These are phyloP conservation scores for Haberlea rhodopensis DNA, from an alignment of 257 asterid species.

Conservation along the genomic window DNA sequence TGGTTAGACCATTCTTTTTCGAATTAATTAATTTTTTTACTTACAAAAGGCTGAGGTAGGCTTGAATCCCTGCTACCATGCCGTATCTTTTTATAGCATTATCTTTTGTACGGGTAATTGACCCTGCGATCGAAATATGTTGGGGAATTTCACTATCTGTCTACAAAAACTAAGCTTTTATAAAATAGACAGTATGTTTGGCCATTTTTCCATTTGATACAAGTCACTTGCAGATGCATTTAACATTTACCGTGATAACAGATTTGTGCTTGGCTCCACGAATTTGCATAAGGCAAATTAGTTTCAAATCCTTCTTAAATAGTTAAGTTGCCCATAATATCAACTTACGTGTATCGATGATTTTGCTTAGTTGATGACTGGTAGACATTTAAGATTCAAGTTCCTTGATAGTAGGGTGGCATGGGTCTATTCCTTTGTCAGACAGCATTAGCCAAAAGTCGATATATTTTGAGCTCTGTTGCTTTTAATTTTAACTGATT, in stretches of 20 bases:
- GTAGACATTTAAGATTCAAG: conserved; percentile 17
- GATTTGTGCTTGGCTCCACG: conserved; percentile 10
- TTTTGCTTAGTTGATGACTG: conserved; percentile 20
- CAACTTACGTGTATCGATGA: conserved; percentile 9
- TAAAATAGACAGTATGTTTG: neutral
- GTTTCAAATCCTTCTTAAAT: neutral
- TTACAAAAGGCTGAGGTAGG: neutral
- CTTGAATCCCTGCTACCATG: neutral
- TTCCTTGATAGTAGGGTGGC: conserved; percentile 18
- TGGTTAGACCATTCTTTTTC: conserved; percentile 53
- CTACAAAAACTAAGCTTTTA: neutral
- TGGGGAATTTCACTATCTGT: conserved; percentile 18
- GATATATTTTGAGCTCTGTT: neutral
- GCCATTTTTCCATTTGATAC: neutral
- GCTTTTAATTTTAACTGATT: conserved; percentile 13
- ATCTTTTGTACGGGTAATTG: neutral
- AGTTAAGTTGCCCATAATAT: conserved; percentile 16
- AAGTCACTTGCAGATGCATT: neutral
- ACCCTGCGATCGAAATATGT: too few relatives aligned
- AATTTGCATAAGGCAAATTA: conserved; percentile 4
- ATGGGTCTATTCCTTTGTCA: conserved; percentile 5
- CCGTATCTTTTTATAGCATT: conserved; percentile 8
- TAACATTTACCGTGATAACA: neutral
- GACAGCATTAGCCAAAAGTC: conserved; percentile 1
- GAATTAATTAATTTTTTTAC: neutral